phyloP scores from a whole-genome alignment of 2,329 filamentous ascomycete species.

The Aspergillus alliaceus region DNA sequence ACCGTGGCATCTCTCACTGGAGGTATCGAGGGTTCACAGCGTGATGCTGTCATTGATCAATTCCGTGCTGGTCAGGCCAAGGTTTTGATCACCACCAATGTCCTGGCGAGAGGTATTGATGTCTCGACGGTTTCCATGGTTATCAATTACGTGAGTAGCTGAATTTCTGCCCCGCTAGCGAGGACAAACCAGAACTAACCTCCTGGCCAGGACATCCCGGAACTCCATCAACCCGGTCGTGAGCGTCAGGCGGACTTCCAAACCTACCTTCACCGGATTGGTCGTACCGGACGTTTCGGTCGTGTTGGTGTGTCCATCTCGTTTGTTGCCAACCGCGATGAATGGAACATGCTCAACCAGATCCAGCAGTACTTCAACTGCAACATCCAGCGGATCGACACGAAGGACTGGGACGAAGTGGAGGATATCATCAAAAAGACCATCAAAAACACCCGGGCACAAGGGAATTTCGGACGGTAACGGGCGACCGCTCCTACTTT shows the following conservation, averaged over 20 bases:
- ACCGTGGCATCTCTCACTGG: slow-evolving; percentile 88
- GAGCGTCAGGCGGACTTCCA: slow-evolving; percentile 79
- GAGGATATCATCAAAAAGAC: slow-evolving; percentile 79
- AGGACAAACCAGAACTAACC: not conserved
- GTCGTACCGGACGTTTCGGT: slow-evolving; percentile 93
- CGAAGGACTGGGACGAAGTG: slow-evolving; percentile 86
- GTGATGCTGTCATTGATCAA: slow-evolving; percentile 79
- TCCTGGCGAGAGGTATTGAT: slow-evolving; percentile 93
- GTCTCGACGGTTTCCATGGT: slow-evolving; percentile 92
- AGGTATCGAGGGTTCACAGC: slow-evolving; percentile 77
- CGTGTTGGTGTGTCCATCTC: slow-evolving; percentile 94
- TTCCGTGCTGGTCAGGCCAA: slow-evolving; percentile 88
- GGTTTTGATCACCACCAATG: slow-evolving; percentile 96
- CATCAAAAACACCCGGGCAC: slow-evolving; percentile 61
- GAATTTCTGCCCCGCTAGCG: not conserved
- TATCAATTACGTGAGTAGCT: slow-evolving; percentile 75
- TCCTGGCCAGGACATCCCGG: slow-evolving; percentile 63
- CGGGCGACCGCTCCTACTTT: not conserved
- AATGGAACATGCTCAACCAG: slow-evolving; percentile 74
- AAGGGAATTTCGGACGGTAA: slow-evolving; percentile 34
- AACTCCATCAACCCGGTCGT: slow-evolving; percentile 56
- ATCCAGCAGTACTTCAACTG: slow-evolving; percentile 81
- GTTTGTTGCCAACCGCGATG: slow-evolving; percentile 84
- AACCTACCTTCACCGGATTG: slow-evolving; percentile 97
- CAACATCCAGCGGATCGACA: slow-evolving; percentile 76